Base-by-base conservation (phyloP, 495 filamentous ascomycete genomes). In the Viridothelium virens region DNA sequence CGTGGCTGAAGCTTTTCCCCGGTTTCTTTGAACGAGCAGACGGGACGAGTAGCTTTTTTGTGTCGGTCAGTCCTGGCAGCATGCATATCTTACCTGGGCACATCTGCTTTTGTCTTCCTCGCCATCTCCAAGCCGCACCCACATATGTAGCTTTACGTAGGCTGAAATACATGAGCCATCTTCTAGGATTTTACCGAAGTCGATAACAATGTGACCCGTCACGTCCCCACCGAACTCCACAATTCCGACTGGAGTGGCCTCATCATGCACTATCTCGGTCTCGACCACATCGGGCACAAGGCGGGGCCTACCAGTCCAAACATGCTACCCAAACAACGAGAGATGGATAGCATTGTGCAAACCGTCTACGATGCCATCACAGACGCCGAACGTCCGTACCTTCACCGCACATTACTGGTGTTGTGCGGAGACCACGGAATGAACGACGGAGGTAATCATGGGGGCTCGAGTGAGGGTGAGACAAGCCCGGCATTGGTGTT, bases 261-360 rank as follows among this genome's bases (percentile, higher is more conserved):
- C 84, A 84, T 98, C 33, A 81, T 98, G 76, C 94, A 98, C 81
- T 98, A 96, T 73, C 83, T 99, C 63, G 94, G 94, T 14, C 81
- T 99, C 38, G 94, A 99, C 74, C 94, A 99, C 74, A 97, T 99
- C 71, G 94, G 94, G 9, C 94, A 99, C 69, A 99, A 97, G 74
- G 83, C 91, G 46, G 94, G 94, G 12, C 93, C 94, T n/a, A 82
- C 81, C 18, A 91, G 92, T 72, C 85, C 89, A 18, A 86, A 95
- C 69, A 99, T 99, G 94, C 74, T 90, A 53, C 86, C 87, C 0
- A 99, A 99, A 73, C 94, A 99, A 73, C 80, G 77, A 36, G 94
- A 99, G 74, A 99, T 99, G 94, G 94, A 99, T 72, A 79, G 75
- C 3, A 85, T 97, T 68, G 86, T 97, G 39, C 75, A 78, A 59